Conservation (phyloP, 768 basidiomycete species). For the Mycena alexandri region DNA sequence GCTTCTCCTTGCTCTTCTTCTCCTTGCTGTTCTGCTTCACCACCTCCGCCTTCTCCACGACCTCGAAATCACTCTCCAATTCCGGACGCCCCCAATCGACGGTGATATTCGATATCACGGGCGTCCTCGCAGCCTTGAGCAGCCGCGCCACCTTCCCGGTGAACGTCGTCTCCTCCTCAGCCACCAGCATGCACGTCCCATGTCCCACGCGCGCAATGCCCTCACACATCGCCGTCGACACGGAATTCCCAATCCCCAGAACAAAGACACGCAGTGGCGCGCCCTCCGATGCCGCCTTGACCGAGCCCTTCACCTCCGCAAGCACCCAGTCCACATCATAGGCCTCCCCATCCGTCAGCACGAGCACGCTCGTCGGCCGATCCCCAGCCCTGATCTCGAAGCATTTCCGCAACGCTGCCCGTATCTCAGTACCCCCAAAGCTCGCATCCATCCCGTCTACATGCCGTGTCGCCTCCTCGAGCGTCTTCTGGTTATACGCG, state of each 20-base stretch:
- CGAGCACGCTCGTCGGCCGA: slow-evolving; percentile 47
- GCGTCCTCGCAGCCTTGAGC: slow-evolving; percentile 54
- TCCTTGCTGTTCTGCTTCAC: neutral
- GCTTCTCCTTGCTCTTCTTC: neutral
- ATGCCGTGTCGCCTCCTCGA: slow-evolving; percentile 46
- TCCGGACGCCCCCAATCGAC: slow-evolving; percentile 52
- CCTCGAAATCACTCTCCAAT: neutral
- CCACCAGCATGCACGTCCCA: slow-evolving; percentile 54
- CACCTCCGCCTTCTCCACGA: neutral
- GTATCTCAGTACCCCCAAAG: slow-evolving; percentile 54
- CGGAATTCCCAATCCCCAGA: slow-evolving; percentile 57
- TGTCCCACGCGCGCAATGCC: slow-evolving; percentile 56
- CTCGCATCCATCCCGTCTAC: slow-evolving; percentile 49
- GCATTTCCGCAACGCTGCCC: slow-evolving; percentile 45
- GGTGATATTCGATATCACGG: slow-evolving; percentile 49
- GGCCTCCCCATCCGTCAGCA: slow-evolving; percentile 55
- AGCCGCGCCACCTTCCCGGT: slow-evolving; percentile 44
- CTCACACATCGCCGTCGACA: slow-evolving; percentile 56
- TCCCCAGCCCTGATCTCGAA: slow-evolving; percentile 44
- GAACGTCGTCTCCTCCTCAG: slow-evolving; percentile 42
- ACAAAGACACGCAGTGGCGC: slow-evolving; percentile 56
- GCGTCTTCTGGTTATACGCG: slow-evolving; percentile 37
- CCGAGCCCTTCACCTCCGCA: slow-evolving; percentile 33
- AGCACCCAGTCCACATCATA: slow-evolving; percentile 31
- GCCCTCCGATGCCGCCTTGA: slow-evolving; percentile 37